Base-by-base conservation (phyloP, 352 stramenopile species). In the Globisporangium takayamanum region DNA sequence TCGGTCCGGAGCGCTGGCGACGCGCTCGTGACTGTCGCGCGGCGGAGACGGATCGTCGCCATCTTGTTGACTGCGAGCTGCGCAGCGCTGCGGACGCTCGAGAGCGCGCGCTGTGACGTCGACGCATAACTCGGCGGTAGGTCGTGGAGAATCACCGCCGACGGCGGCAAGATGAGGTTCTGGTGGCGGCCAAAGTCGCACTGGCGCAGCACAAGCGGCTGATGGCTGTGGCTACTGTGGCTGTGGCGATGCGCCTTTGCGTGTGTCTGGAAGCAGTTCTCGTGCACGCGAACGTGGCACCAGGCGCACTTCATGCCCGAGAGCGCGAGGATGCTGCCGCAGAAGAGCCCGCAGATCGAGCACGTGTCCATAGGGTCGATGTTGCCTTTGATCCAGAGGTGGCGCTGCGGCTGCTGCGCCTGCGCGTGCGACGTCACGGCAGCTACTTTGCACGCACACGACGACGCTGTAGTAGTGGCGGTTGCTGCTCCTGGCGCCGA, bases 291-390 rank as follows among this genome's bases (percentile, higher is more conserved):
- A 5, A 78, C 69, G 55, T 93, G 84, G 63, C 84, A 93, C 84
- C 84, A 93, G 15, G 80, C 72, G 66, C 84, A 93, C 53, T 92
- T 88, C 42, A 92, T 76, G 36, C 80, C 84, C 28, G 78, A 92
- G 2, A 92, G 73, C 30, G 84, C 80, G 48, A 93, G 78, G 61
- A 93, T 87, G 59, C 78, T 91, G 20, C 84, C 81, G 52, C 84
- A 92, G 30, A 93, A 91, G 12, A 91, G 59, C 3, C 82, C 84
- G 46, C 84, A 93, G 25, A 92, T 53, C 3, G 81, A 80, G 55
- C 84, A 93, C 56, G 73, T 85, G 65, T 92, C 84, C 72, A 89
- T 87, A 2, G 81, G 80, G 55, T 93, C 84, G 44, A 90, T 92
- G 55, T 93, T 93, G 48, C 84, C 84, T 47, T 92, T 89, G 51